Percentiles rank a stretch among this genome's conserved stretches.
These are phyloP conservation scores for Anisodus tanguticus DNA, from an alignment of 257 asterid species.

Conservation along the genomic window DNA sequence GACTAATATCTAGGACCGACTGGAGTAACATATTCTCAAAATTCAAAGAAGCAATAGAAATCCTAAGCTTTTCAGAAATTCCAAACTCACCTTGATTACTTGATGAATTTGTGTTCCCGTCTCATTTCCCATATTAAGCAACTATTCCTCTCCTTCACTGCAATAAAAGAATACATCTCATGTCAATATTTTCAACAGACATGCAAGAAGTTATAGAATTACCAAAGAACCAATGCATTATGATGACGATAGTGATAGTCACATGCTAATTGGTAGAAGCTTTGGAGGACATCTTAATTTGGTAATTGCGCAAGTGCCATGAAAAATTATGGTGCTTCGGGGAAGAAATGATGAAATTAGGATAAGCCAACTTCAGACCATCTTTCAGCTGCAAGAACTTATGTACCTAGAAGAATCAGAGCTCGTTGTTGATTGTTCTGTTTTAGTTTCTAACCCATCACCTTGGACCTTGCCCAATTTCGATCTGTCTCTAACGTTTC, in stretches of 20 bases:
- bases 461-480: slow-evolving; percentile 58
- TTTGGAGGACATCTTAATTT: background rate
- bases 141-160: background rate
- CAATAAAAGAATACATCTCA: background rate
- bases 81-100: no score
- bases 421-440: slow-evolving; percentile 54
- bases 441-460: slow-evolving; percentile 67
- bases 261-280: background rate
- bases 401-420: slow-evolving; percentile 73
- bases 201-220: background rate
- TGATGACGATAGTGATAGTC: background rate
- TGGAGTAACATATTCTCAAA: background rate
- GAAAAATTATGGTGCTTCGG: slow-evolving; percentile 35
- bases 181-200: background rate
- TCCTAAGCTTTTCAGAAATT: no score
- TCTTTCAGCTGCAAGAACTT: slow-evolving; percentile 22
- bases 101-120: no score
- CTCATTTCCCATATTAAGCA: background rate
- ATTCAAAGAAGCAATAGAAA: background rate
- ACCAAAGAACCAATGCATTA: background rate
- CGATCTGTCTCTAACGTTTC: slow-evolving; percentile 74
- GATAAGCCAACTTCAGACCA: slow-evolving; percentile 32
- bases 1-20: no score
- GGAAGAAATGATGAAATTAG: slow-evolving; percentile 26
- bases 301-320: slow-evolving; percentile 53